These are phyloP conservation scores for Cryptococcus depauperatus DNA, from an alignment of 1,284 basidiomycete genomes.

Conservation along the genomic window DNA sequence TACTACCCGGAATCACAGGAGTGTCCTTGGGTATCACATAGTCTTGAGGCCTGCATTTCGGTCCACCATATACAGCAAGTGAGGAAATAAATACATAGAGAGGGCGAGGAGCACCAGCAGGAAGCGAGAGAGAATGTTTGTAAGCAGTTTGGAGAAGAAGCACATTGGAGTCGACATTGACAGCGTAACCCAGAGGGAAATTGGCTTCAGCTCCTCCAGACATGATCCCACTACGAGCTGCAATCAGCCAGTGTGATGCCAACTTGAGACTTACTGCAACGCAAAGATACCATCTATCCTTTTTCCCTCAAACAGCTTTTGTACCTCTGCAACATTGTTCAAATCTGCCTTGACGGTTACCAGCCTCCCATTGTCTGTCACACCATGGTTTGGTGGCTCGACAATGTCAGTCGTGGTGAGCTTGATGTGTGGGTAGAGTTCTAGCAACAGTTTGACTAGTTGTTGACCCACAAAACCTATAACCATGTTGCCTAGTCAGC, in stretches of 20 bases:
- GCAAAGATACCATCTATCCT: constrained; percentile 42
- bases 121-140: constrained; percentile 35
- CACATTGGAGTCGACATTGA: constrained; percentile 58
- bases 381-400: constrained; percentile 47
- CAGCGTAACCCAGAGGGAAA: constrained; percentile 54
- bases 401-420: constrained; percentile 55
- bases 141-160: constrained; percentile 50
- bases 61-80: constrained; percentile 58
- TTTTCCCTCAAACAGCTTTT: constrained; percentile 44
- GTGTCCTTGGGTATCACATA: constrained; percentile 47
- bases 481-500: too few species aligned
- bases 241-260: background rate
- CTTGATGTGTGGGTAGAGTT: constrained; percentile 47
- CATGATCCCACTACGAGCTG: constrained; percentile 52
- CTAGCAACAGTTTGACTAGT: constrained; percentile 45
- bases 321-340: constrained; percentile 46
- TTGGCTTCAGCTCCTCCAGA: constrained; percentile 59
- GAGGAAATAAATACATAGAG: constrained; percentile 58
- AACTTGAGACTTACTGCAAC: constrained; percentile 33
- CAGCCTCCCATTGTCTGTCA: constrained; percentile 38
- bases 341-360: constrained; percentile 51
- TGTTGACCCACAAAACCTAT: constrained; percentile 44
- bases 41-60: constrained; percentile 47
- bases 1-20: constrained; percentile 53
- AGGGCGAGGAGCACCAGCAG: constrained; percentile 33